These are phyloP conservation scores for Penicillium brevicompactum DNA, from an alignment of 2,329 filamentous ascomycete species.

Conservation along the genomic window DNA sequence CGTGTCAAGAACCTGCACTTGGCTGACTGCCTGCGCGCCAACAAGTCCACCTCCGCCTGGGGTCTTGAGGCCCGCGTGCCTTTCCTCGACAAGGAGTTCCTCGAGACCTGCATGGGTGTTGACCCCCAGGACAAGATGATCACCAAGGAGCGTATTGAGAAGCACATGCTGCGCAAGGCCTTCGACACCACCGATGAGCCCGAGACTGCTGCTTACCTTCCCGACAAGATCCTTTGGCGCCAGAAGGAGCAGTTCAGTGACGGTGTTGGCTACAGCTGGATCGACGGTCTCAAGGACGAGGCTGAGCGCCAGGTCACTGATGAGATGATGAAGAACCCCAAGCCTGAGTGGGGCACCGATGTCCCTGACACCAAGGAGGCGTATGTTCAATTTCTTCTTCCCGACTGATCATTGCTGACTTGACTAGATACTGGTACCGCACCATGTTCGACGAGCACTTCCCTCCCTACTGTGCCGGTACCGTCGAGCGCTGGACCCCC, in stretches of 20 bases:
- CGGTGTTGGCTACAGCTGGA: slow-evolving; percentile 98
- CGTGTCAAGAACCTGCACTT: slow-evolving; percentile 96
- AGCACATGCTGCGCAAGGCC: slow-evolving; percentile 96
- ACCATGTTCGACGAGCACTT: slow-evolving; percentile 99
- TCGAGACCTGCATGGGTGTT: slow-evolving; percentile 89
- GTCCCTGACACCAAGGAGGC: slow-evolving; percentile 97
- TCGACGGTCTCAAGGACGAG: slow-evolving; percentile 93
- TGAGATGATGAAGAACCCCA: slow-evolving; percentile 98
- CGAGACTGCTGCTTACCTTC: slow-evolving; percentile 80
- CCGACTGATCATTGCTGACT: slow-evolving; percentile 8
- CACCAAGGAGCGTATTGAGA: slow-evolving; percentile 84
- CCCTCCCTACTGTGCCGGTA: slow-evolving; percentile 84
- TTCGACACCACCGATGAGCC: slow-evolving; percentile 93
- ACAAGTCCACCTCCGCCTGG: slow-evolving; percentile 99
- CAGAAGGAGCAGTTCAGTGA: slow-evolving; percentile 99
- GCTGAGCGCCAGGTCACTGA: slow-evolving; percentile 88
- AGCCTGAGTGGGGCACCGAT: slow-evolving; percentile 91
- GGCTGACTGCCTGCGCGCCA: slow-evolving; percentile 94
- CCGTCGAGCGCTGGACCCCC: slow-evolving; percentile 94
- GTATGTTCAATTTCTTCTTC: slow-evolving; percentile 50
- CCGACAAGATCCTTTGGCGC: slow-evolving; percentile 92
- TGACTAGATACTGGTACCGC: slow-evolving; percentile 85
- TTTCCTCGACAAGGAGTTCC: slow-evolving; percentile 96
- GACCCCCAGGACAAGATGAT: slow-evolving; percentile 97
- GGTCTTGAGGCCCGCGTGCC: slow-evolving; percentile 96